phyloP scores from a whole-genome alignment of 106 monocot genomes.

The Dioscorea zingiberensis region DNA sequence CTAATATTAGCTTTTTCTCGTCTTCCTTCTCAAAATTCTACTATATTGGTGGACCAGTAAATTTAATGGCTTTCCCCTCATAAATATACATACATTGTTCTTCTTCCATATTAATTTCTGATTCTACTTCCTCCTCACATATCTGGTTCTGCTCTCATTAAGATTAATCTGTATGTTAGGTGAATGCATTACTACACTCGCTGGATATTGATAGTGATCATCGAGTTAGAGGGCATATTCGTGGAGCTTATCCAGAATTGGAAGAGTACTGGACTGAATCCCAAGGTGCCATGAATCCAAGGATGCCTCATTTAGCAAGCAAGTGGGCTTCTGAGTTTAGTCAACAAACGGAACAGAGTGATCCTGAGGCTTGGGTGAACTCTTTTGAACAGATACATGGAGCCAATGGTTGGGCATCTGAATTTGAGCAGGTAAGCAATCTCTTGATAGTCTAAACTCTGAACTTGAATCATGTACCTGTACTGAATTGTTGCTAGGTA shows the following conservation, averaged over 20 bases:
- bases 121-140: background rate
- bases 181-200: constrained; percentile 77
- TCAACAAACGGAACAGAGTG: constrained; percentile 40
- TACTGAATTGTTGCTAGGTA: too few species aligned
- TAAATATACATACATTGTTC: too few species aligned
- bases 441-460: background rate
- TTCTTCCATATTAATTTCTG: background rate
- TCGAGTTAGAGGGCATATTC: constrained; percentile 53
- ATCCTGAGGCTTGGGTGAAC: constrained; percentile 76
- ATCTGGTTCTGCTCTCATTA: constrained; percentile 1
- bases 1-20: too few species aligned
- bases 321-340: constrained; percentile 79
- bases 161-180: constrained; percentile 31
- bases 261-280: constrained; percentile 96
- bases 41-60: too few species aligned
- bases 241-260: constrained; percentile 66
- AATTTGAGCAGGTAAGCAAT: constrained; percentile 78
- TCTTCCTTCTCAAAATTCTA: too few species aligned
- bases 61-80: too few species aligned
- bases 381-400: constrained; percentile 92
- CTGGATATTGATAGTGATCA: constrained; percentile 88
- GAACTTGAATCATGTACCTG: too few species aligned
- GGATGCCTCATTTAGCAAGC: constrained; percentile 48
- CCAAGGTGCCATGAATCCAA: constrained; percentile 46
- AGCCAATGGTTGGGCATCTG: constrained; percentile 95